Evolutionary conservation across 1,284 basidiomycete genomes (phyloP).

Genomic region (Rhodofomes roseus): DNA sequence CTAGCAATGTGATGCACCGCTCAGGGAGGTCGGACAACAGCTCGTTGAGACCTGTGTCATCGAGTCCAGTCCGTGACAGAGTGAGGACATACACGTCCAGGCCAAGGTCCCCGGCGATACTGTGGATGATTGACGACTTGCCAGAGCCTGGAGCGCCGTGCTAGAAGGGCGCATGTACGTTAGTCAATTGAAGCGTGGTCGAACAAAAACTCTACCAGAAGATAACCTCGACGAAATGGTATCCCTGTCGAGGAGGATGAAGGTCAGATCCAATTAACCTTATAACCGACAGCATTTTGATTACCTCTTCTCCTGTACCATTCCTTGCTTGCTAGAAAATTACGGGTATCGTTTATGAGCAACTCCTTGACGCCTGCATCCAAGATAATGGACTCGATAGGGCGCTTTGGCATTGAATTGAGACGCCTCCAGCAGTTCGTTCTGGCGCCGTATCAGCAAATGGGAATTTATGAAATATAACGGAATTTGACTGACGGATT

Average conservation of each 20-base stretch:
- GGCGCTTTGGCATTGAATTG: slow-evolving; percentile 57
- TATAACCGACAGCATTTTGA: no score
- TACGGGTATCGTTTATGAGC: slow-evolving; percentile 59
- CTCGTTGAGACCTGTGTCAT: slow-evolving; percentile 51
- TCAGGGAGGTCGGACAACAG: no score
- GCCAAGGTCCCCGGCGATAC: slow-evolving; percentile 71
- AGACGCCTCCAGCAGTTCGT: slow-evolving; percentile 52
- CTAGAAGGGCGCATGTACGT: slow-evolving; percentile 23
- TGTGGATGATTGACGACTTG: slow-evolving; percentile 73
- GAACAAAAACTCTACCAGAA: slow-evolving; percentile 41
- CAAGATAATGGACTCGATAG: slow-evolving; percentile 60
- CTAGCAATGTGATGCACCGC: no score
- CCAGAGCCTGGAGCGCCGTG: slow-evolving; percentile 75
- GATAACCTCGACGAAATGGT: slow-evolving; percentile 70
- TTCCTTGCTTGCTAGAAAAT: slow-evolving; percentile 59
- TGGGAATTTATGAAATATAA: background rate
- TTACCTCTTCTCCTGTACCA: slow-evolving; percentile 64
- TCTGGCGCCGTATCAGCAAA: slow-evolving; percentile 10
- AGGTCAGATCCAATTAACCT: background rate
- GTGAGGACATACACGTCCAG: slow-evolving; percentile 75
- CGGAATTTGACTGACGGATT: slow-evolving; percentile 33
- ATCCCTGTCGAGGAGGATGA: slow-evolving; percentile 50
- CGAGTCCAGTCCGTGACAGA: slow-evolving; percentile 65
- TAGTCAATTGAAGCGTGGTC: background rate
- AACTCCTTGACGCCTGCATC: slow-evolving; percentile 62